Evolutionary conservation across 768 basidiomycete genomes (phyloP).

Genomic region (Royoungia palumana): DNA sequence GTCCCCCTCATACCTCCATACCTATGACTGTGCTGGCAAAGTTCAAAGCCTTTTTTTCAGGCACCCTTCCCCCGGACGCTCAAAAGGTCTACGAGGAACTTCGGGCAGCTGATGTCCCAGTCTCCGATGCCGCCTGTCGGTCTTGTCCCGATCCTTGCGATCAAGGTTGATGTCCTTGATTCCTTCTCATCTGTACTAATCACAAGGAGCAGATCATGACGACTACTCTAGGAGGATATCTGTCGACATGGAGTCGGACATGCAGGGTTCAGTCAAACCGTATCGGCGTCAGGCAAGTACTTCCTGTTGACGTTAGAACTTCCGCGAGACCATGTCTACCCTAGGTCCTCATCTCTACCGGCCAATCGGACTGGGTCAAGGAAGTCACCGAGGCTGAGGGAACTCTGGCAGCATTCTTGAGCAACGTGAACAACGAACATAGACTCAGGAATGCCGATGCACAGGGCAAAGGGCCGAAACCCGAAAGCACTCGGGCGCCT

Average conservation of each 20-base stretch:
- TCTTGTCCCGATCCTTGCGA: slow-evolving; percentile 77
- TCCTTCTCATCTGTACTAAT: slow-evolving; percentile 27
- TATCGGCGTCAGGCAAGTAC: slow-evolving; percentile 74
- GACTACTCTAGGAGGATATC: slow-evolving; percentile 71
- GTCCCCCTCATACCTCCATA: background rate
- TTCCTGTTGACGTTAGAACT: background rate
- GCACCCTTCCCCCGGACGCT: slow-evolving; percentile 27
- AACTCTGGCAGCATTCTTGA: slow-evolving; percentile 65
- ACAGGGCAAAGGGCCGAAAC: background rate
- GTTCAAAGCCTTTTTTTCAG: slow-evolving; percentile 20
- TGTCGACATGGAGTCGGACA: slow-evolving; percentile 72
- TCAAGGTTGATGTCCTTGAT: slow-evolving; percentile 42
- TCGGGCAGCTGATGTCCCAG: slow-evolving; percentile 56
- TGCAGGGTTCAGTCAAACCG: slow-evolving; percentile 85
- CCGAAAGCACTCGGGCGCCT: slow-evolving; percentile 4
- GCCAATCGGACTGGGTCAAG: slow-evolving; percentile 82
- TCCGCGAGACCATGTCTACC: slow-evolving; percentile 1
- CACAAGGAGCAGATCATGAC: slow-evolving; percentile 53
- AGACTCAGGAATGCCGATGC: slow-evolving; percentile 4
- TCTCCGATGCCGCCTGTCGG: slow-evolving; percentile 65
- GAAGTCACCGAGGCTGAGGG: slow-evolving; percentile 71
- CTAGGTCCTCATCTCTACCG: slow-evolving; percentile 86
- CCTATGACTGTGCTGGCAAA: slow-evolving; percentile 26
- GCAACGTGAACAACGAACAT: slow-evolving; percentile 16
- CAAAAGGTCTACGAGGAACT: slow-evolving; percentile 49